phyloP scores from a whole-genome alignment of 2,329 filamentous ascomycete genomes.

The Chaetomiaceae sp. region DNA sequence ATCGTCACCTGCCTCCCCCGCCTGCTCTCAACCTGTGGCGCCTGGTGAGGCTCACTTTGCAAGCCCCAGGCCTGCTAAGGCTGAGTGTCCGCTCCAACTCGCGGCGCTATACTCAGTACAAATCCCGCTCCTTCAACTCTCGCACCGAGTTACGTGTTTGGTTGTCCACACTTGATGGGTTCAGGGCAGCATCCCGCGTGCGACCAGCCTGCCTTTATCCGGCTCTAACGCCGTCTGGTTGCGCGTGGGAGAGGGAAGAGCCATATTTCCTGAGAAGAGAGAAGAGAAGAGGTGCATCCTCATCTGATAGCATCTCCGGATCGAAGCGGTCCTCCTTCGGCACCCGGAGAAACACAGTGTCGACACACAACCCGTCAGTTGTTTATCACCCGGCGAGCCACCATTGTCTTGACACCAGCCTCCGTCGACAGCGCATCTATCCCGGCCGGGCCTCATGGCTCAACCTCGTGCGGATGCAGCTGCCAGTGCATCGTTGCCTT shows the following conservation, averaged over 20 bases:
- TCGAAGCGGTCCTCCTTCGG: no score
- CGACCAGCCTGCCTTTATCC: not conserved
- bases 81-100: not conserved
- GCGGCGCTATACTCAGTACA: not conserved
- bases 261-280: no score
- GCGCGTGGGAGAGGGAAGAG: not conserved
- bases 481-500: constrained; percentile 15
- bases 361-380: no score
- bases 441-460: constrained; percentile 23
- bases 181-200: not conserved
- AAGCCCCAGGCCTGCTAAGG: not conserved
- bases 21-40: not conserved
- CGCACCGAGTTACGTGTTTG: not conserved
- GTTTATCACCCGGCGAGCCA: no score
- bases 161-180: not conserved
- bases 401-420: not conserved
- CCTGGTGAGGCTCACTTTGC: constrained; percentile 1
- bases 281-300: no score
- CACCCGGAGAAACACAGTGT: no score
- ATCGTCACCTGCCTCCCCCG: not conserved
- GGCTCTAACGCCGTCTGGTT: not conserved
- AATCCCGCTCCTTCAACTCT: not conserved
- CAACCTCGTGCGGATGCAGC: constrained; percentile 19
- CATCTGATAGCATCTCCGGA: no score
- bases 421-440: not conserved